Conservation (phyloP, 2,329 filamentous ascomycete species). For the Lecanicillium sp. region DNA sequence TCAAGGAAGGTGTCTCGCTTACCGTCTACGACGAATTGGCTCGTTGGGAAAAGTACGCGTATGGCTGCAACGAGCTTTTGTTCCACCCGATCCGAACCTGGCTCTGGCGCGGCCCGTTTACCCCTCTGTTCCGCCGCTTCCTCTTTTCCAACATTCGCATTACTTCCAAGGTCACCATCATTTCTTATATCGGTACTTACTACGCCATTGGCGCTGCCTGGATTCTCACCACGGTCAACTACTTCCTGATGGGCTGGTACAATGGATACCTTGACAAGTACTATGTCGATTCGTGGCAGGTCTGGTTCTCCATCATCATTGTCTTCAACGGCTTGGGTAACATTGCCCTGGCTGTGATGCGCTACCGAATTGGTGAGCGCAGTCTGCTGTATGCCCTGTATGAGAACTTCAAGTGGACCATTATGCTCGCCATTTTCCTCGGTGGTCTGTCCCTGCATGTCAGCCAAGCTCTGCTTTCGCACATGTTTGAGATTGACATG, state of each 20-base stretch:
- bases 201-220: slow-evolving; percentile 71
- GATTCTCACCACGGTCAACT: slow-evolving; percentile 65
- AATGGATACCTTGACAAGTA: slow-evolving; percentile 73
- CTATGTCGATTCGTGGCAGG: slow-evolving; percentile 70
- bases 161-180: slow-evolving; percentile 66
- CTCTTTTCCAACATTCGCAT: slow-evolving; percentile 65
- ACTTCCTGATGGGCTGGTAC: slow-evolving; percentile 69
- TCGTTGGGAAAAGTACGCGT: slow-evolving; percentile 82
- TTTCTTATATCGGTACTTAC: slow-evolving; percentile 73
- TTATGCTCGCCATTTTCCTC: slow-evolving; percentile 70
- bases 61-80: slow-evolving; percentile 73
- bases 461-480: slow-evolving; percentile 67
- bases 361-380: slow-evolving; percentile 61
- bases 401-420: slow-evolving; percentile 66
- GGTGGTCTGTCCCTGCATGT: slow-evolving; percentile 76
- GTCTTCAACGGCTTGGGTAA: slow-evolving; percentile 72
- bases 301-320: slow-evolving; percentile 73
- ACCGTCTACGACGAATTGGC: slow-evolving; percentile 80
- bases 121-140: slow-evolving; percentile 68
- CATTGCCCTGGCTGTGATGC: slow-evolving; percentile 61
- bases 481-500: slow-evolving; percentile 84
- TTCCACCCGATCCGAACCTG: slow-evolving; percentile 72
- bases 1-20: slow-evolving; percentile 75
- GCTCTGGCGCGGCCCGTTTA: slow-evolving; percentile 67
- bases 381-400: slow-evolving; percentile 46